Percentiles rank a stretch among this genome's conserved stretches.
phyloP scores from a whole-genome alignment of 495 filamentous ascomycete genomes.

The Aspergillus bertholletiae region DNA sequence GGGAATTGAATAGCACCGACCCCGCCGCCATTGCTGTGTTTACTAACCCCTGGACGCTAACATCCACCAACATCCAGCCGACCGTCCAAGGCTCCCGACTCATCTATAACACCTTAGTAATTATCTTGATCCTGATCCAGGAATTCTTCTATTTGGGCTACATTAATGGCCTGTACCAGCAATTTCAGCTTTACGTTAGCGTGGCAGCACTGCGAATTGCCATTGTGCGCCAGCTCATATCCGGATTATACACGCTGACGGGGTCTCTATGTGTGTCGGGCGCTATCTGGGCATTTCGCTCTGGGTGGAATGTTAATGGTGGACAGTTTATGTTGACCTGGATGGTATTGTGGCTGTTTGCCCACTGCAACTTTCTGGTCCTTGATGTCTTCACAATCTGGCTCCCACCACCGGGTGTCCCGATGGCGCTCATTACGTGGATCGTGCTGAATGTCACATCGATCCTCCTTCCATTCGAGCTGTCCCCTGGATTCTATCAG shows the following conservation, averaged over 20 bases:
- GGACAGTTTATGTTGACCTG: constrained; percentile 40
- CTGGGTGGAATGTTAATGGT: constrained; percentile 37
- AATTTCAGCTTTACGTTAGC: constrained; percentile 34
- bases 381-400: constrained; percentile 39
- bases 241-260: constrained; percentile 36
- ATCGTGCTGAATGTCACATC: constrained; percentile 38
- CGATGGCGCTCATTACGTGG: constrained; percentile 44
- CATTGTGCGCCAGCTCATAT: constrained; percentile 30
- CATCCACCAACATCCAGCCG: constrained; percentile 34
- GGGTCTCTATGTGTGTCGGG: constrained; percentile 36
- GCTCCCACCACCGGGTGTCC: constrained; percentile 31
- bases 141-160: constrained; percentile 47
- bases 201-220: constrained; percentile 31
- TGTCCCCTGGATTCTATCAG: constrained; percentile 38
- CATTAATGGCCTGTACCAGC: constrained; percentile 28
- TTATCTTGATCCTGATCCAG: constrained; percentile 38
- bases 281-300: constrained; percentile 44
- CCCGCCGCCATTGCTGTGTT: constrained; percentile 25
- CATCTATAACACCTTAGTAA: constrained; percentile 42
- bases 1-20: constrained; percentile 8
- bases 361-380: constrained; percentile 39
- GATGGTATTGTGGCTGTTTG: constrained; percentile 43
- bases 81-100: constrained; percentile 37
- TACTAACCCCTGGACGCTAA: constrained; percentile 30
- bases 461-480: constrained; percentile 38